Evolutionary conservation across 2,329 filamentous ascomycete genomes (phyloP).

Genomic region (Colletotrichum sp.): DNA sequence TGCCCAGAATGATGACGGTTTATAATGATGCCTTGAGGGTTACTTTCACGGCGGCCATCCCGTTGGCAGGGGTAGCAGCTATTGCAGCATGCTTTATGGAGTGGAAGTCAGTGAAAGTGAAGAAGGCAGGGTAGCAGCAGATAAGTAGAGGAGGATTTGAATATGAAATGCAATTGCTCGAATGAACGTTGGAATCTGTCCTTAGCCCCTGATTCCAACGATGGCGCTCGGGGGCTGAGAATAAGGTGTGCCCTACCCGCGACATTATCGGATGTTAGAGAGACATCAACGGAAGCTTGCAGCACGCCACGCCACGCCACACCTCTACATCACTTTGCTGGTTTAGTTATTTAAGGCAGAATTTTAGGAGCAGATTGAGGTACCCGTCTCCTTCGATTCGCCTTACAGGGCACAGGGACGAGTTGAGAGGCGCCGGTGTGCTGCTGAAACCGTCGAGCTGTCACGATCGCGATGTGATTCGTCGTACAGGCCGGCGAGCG

Average conservation of each 20-base stretch:
- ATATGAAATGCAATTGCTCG: neutral
- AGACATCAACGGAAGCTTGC: neutral
- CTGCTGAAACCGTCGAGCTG: neutral
- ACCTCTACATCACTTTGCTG: neutral
- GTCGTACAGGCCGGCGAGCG: neutral
- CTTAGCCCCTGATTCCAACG: neutral
- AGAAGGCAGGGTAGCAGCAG: neutral
- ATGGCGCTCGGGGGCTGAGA: neutral
- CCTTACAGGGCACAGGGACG: neutral
- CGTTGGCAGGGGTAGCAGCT: conserved; percentile 1
- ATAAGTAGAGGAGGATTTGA: neutral
- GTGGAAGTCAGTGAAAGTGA: conserved; percentile 6
- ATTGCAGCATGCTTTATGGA: conserved; percentile 16
- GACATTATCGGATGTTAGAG: neutral
- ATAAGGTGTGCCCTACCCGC: neutral
- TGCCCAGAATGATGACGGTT: conserved; percentile 56
- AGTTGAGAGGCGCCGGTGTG: neutral
- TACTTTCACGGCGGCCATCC: conserved; percentile 41
- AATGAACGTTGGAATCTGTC: neutral
- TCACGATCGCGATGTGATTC: neutral
- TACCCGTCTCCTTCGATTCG: neutral
- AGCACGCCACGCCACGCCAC: neutral
- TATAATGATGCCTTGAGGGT: conserved; percentile 69
- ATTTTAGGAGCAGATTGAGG: neutral
- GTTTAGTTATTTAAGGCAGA: neutral